Conservation (phyloP, 352 stramenopile species). For the Thalassiosira hispida region DNA sequence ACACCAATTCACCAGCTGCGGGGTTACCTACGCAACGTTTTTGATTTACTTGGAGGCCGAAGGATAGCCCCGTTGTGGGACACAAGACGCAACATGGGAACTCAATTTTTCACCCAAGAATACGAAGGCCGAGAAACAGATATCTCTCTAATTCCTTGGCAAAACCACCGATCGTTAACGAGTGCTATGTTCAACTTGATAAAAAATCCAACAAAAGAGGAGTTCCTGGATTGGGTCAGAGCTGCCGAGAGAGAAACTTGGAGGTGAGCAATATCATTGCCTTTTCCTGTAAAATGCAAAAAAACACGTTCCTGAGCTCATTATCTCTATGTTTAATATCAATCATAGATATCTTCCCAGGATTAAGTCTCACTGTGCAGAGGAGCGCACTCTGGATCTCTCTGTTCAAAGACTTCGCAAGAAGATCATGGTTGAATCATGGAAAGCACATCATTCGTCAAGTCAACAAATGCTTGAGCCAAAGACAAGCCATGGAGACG, state of each 20-base stretch:
- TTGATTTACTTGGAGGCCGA: slow-evolving; percentile 80
- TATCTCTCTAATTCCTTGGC: slow-evolving; percentile 95
- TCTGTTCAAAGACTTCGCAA: slow-evolving; percentile 86
- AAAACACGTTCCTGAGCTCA: not conserved
- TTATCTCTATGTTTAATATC: not conserved
- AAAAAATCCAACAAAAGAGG: slow-evolving; percentile 80
- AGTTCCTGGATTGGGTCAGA: slow-evolving; percentile 80
- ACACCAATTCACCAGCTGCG: slow-evolving; percentile 32
- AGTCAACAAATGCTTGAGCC: slow-evolving; percentile 34
- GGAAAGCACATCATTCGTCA: slow-evolving; percentile 50
- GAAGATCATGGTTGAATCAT: slow-evolving; percentile 70
- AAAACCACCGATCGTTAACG: slow-evolving; percentile 89
- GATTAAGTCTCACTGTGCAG: slow-evolving; percentile 95
- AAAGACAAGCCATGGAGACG: slow-evolving; percentile 13
- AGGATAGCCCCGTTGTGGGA: slow-evolving; percentile 83
- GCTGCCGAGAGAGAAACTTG: slow-evolving; percentile 90
- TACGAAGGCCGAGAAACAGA: slow-evolving; percentile 94
- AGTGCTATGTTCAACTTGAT: slow-evolving; percentile 84
- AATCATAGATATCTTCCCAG: slow-evolving; percentile 87
- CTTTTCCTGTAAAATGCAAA: not conserved
- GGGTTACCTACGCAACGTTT: slow-evolving; percentile 81
- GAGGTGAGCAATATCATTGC: slow-evolving; percentile 46
- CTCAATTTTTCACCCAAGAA: slow-evolving; percentile 90
- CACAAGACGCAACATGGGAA: slow-evolving; percentile 76
- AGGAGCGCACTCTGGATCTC: slow-evolving; percentile 95